Evolutionary conservation across 2,329 filamentous ascomycete species (phyloP).

Genomic region (Colletotrichum navitas): DNA sequence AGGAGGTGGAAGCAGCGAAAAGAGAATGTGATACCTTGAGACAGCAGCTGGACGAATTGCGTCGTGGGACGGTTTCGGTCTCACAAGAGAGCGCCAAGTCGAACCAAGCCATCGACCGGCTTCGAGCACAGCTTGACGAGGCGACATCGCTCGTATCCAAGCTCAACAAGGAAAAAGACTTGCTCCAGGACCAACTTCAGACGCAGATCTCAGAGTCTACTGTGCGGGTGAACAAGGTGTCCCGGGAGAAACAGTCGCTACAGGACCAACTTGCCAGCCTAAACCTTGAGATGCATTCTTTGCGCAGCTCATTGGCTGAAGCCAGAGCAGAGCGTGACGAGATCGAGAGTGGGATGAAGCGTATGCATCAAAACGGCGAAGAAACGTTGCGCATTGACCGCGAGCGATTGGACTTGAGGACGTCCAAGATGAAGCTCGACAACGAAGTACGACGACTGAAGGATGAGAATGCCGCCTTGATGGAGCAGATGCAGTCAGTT

Average conservation of each 20-base stretch:
- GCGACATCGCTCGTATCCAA: slow-evolving; percentile 39
- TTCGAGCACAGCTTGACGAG: slow-evolving; percentile 38
- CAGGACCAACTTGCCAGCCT: slow-evolving; percentile 73
- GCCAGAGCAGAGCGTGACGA: slow-evolving; percentile 76
- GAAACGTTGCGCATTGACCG: slow-evolving; percentile 74
- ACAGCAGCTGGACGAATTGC: slow-evolving; percentile 56
- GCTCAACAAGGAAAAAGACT: slow-evolving; percentile 49
- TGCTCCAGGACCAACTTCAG: slow-evolving; percentile 63
- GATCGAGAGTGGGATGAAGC: slow-evolving; percentile 70
- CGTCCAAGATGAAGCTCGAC: slow-evolving; percentile 76
- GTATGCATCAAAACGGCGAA: slow-evolving; percentile 66
- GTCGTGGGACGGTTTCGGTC: slow-evolving; percentile 36
- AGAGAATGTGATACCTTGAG: slow-evolving; percentile 60
- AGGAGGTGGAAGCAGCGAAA: slow-evolving; percentile 59
- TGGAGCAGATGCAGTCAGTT: slow-evolving; percentile 68
- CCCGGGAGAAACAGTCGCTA: slow-evolving; percentile 71
- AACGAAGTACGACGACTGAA: slow-evolving; percentile 73
- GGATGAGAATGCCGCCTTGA: slow-evolving; percentile 71
- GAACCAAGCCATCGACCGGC: slow-evolving; percentile 54
- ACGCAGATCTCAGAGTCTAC: slow-evolving; percentile 71
- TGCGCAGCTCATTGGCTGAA: slow-evolving; percentile 69
- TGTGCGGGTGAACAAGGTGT: slow-evolving; percentile 66
- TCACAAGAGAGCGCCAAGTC: slow-evolving; percentile 37
- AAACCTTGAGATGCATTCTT: slow-evolving; percentile 70
- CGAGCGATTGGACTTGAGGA: slow-evolving; percentile 76